Percentiles rank a stretch among this genome's conserved stretches.
phyloP scores from a whole-genome alignment of 2,329 filamentous ascomycete genomes.

The Pseudogymnoascus sp. region DNA sequence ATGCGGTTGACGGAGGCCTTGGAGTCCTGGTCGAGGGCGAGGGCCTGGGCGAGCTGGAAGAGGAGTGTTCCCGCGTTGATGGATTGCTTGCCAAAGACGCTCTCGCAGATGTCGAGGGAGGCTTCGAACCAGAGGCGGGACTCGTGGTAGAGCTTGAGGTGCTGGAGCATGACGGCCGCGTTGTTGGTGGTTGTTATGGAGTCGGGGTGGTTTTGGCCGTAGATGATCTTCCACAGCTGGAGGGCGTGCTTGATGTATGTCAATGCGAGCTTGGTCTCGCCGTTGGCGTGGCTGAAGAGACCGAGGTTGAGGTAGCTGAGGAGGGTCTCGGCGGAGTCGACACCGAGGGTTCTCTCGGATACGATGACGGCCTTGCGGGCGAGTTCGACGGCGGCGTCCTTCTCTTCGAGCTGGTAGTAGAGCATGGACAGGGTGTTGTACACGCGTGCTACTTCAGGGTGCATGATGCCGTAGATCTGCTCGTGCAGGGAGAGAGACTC shows the following conservation, averaged over 20 bases:
- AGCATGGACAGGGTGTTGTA: slow-evolving; percentile 94
- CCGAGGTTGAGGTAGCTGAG: slow-evolving; percentile 94
- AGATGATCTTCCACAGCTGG: slow-evolving; percentile 94
- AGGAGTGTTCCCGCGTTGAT: slow-evolving; percentile 90
- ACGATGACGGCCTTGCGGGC: slow-evolving; percentile 96
- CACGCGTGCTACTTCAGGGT: slow-evolving; percentile 89
- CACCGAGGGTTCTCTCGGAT: slow-evolving; percentile 83
- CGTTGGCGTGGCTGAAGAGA: slow-evolving; percentile 85
- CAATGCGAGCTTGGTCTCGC: slow-evolving; percentile 83
- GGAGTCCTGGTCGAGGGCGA: slow-evolving; percentile 91
- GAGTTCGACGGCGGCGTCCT: slow-evolving; percentile 88
- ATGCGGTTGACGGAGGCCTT: slow-evolving; percentile 88
- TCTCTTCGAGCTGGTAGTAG: slow-evolving; percentile 97
- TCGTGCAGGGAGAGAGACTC: slow-evolving; percentile 94
- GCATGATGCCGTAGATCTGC: slow-evolving; percentile 96
- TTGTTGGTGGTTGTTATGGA: slow-evolving; percentile 99
- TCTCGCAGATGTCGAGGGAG: slow-evolving; percentile 80
- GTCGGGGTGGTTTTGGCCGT: slow-evolving; percentile 87
- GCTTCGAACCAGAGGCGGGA: slow-evolving; percentile 96
- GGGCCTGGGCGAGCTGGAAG: slow-evolving; percentile 93
- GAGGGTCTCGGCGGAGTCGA: slow-evolving; percentile 90
- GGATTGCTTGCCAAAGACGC: slow-evolving; percentile 79
- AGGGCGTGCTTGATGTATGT: slow-evolving; percentile 87
- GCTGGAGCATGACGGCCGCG: slow-evolving; percentile 95
- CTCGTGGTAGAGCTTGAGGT: slow-evolving; percentile 88